phyloP scores from a whole-genome alignment of 2,329 filamentous ascomycete species.

The Colletotrichum tropicicola region DNA sequence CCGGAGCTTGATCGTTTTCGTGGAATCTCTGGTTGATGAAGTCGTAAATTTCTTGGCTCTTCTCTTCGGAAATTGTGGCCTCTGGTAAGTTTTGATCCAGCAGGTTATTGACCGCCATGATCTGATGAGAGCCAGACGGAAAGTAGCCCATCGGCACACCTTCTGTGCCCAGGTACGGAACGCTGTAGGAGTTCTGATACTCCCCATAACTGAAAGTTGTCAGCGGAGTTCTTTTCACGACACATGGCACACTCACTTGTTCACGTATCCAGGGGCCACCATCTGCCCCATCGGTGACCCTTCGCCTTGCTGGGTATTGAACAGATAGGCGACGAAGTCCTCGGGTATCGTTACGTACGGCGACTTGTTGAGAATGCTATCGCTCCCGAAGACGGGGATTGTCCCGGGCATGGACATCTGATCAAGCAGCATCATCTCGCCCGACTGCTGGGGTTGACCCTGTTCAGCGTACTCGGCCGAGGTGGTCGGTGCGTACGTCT shows the following conservation, averaged over 20 bases:
- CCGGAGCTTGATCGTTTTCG: slow-evolving; percentile 78
- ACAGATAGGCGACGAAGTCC: slow-evolving; percentile 86
- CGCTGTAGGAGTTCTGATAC: slow-evolving; percentile 56
- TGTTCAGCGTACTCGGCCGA: slow-evolving; percentile 57
- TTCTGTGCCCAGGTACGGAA: slow-evolving; percentile 59
- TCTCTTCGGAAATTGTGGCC: slow-evolving; percentile 84
- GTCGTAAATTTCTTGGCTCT: slow-evolving; percentile 83
- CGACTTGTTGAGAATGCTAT: slow-evolving; percentile 81
- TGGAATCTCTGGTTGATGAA: slow-evolving; percentile 85
- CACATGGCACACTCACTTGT: slow-evolving; percentile 24
- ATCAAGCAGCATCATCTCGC: slow-evolving; percentile 68
- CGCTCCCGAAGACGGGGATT: slow-evolving; percentile 87
- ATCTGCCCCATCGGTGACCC: slow-evolving; percentile 62
- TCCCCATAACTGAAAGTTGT: slow-evolving; percentile 59
- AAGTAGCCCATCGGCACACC: slow-evolving; percentile 62
- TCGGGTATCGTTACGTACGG: slow-evolving; percentile 86
- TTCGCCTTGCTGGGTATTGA: slow-evolving; percentile 72
- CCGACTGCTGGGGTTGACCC: slow-evolving; percentile 49
- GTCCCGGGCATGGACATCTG: slow-evolving; percentile 72
- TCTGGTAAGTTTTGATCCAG: slow-evolving; percentile 84
- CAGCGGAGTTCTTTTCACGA: slow-evolving; percentile 31
- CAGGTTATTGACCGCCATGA: slow-evolving; percentile 90
- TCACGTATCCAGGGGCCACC: slow-evolving; percentile 51
- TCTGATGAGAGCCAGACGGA: slow-evolving; percentile 73
- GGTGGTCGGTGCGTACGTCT: slow-evolving; percentile 47